Evolutionary conservation across 257 asterid genomes (phyloP).

Genomic region (Linaria vulgaris): DNA sequence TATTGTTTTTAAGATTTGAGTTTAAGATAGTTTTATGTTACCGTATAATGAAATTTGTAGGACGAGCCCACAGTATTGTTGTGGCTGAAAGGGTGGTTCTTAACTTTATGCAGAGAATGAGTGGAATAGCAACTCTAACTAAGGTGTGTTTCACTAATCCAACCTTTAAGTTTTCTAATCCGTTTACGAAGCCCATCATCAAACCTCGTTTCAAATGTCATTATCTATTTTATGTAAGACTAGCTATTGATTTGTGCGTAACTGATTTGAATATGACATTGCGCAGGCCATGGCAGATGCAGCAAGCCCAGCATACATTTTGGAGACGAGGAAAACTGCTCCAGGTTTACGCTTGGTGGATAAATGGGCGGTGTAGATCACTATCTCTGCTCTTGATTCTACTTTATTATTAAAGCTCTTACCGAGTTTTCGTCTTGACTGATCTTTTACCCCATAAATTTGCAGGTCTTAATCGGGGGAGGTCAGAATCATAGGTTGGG

Average conservation of each 20-base stretch:
- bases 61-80: constrained; percentile 84
- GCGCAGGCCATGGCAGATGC: constrained; percentile 98
- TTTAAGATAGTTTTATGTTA: constrained; percentile 18
- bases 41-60: constrained; percentile 38
- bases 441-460: constrained; percentile 13
- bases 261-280: neutral
- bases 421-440: constrained; percentile 1
- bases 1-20: constrained; percentile 9
- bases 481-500: constrained; percentile 98
- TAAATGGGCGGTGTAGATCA: constrained; percentile 96
- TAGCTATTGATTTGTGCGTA: no score
- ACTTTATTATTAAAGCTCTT: constrained; percentile 1
- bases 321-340: constrained; percentile 97
- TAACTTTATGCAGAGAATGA: constrained; percentile 99
- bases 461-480: constrained; percentile 88
- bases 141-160: constrained; percentile 51
- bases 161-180: constrained; percentile 1
- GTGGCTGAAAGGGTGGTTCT: constrained; percentile 97
- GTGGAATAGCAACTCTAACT: constrained; percentile 96
- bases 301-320: constrained; percentile 78
- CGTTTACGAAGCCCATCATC: neutral
- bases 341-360: constrained; percentile 96
- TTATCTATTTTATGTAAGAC: no score
- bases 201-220: neutral
- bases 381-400: constrained; percentile 29